Base-by-base conservation (phyloP, 768 basidiomycete genomes). In the Clitopilus hobsonii region DNA sequence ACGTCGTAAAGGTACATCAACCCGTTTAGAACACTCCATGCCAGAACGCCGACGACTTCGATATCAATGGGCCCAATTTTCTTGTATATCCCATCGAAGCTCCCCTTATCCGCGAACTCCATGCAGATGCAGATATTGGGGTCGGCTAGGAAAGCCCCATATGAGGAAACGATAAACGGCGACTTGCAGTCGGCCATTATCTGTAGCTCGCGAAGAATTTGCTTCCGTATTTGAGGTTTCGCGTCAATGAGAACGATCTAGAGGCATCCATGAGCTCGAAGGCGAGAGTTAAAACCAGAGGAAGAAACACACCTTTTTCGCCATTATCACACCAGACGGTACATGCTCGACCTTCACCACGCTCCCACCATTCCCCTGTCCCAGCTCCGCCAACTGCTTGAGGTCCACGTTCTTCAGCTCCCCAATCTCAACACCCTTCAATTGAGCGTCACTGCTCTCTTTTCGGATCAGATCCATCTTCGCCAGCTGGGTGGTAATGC, bases 41-140 rank as follows among this genome's bases (percentile, higher is more conserved):
- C 94, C 53, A 99, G 91, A 68, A 88, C 86, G 24, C 88, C 90
- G 27, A 98, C 93, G n/a, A 99, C 82, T 29, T 91, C 85, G 61
- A 97, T 89, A 58, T 91, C 86, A 62, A 99, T 91, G 20, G 95
- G 77, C 0, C 97, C 97, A 59, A 90, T 89, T 65, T 85, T 85
- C 76, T 95, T 95, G 74, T 98, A 98, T 59, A 98, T 94, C 29
- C 87, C 85, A 67, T 99, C 97, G 6, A 97, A 78, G 6, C 87
- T 94, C 53, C 92, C 91, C 68, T 91, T 94, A 77, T 96, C 89
- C 91, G 89, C 89, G 69, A 74, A 91, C 69, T 99, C 97, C 88
- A 99, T 98, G 72, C 94, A 98, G 54, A 98, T 95, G 70, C 96
- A 97, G 66, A 99, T 96, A 65, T 98, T 98, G 6, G 96, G 95